Evolutionary conservation across 305 asterid genomes (phyloP).

Genomic region (Caryopteris hybrid): DNA sequence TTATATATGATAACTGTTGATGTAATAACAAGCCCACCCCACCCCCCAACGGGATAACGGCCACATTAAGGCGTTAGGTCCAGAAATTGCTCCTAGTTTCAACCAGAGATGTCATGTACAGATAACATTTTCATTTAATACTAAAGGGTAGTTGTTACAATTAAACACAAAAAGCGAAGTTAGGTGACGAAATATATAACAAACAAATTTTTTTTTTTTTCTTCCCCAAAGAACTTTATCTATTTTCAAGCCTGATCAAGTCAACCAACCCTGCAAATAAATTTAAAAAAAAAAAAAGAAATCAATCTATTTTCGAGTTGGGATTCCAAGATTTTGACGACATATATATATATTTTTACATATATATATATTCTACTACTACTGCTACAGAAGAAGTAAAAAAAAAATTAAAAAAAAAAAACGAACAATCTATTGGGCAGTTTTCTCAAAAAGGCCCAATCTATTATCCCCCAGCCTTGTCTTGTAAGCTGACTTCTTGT

Average conservation of each 20-base stretch:
- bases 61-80: constrained; percentile 15
- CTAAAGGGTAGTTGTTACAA: constrained; percentile 20
- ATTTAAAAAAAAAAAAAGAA: neutral
- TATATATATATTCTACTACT: neutral
- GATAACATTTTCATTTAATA: constrained; percentile 28
- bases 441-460: constrained; percentile 32
- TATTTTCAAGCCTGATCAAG: neutral
- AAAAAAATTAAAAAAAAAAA: neutral
- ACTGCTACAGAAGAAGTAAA: neutral
- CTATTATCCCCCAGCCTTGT: constrained; percentile 43
- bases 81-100: constrained; percentile 4
- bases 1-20: neutral
- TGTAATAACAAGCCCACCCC: neutral
- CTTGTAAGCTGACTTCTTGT: constrained; percentile 51
- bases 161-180: constrained; percentile 30
- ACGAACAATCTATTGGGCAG: neutral
- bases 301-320: neutral
- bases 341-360: neutral
- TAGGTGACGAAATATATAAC: constrained; percentile 24
- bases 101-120: constrained; percentile 21
- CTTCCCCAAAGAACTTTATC: no score
- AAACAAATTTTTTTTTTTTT: no score
- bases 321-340: constrained; percentile 23
- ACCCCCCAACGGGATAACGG: constrained; percentile 14
- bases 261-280: constrained; percentile 28